phyloP scores from a whole-genome alignment of 2,329 filamentous ascomycete species.

The Alternaria metachromatica region DNA sequence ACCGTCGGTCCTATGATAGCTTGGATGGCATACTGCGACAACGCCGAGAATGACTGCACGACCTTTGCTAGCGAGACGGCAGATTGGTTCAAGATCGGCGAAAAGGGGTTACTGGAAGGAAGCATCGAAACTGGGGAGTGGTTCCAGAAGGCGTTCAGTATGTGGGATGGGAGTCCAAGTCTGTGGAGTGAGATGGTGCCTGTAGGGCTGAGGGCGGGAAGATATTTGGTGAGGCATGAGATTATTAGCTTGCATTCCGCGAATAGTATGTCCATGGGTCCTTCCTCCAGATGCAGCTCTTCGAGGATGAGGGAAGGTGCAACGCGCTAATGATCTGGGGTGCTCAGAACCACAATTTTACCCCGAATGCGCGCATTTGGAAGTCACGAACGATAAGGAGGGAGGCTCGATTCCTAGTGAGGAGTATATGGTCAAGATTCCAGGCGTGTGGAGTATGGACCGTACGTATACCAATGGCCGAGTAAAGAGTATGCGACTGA shows the following conservation, averaged over 20 bases:
- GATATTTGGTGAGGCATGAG: constrained; percentile 39
- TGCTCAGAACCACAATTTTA: constrained; percentile 33
- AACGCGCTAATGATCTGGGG: neutral
- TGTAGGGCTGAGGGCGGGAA: constrained; percentile 24
- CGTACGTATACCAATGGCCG: constrained; percentile 23
- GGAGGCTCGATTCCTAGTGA: constrained; percentile 11
- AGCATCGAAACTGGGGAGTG: constrained; percentile 31
- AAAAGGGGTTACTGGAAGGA: constrained; percentile 29
- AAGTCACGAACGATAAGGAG: constrained; percentile 27
- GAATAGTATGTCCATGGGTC: constrained; percentile 12
- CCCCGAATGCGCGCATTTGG: constrained; percentile 39
- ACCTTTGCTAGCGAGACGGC: constrained; percentile 20
- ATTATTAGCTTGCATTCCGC: constrained; percentile 39
- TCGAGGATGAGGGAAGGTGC: neutral
- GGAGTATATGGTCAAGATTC: constrained; percentile 37
- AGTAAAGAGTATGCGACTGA: constrained; percentile 5
- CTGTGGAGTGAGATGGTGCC: constrained; percentile 37
- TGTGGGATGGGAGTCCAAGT: constrained; percentile 35
- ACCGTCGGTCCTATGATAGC: constrained; percentile 41
- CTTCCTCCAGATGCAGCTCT: neutral
- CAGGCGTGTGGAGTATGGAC: constrained; percentile 40
- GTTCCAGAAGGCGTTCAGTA: constrained; percentile 35
- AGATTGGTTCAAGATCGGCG: constrained; percentile 40
- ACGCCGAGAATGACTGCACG: constrained; percentile 22
- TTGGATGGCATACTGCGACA: constrained; percentile 36